A percentile compares a stretch with the other conserved stretches of the same genome.
Conservation (phyloP, 345 rosid genomes). For the Eucalyptus marginata region DNA sequence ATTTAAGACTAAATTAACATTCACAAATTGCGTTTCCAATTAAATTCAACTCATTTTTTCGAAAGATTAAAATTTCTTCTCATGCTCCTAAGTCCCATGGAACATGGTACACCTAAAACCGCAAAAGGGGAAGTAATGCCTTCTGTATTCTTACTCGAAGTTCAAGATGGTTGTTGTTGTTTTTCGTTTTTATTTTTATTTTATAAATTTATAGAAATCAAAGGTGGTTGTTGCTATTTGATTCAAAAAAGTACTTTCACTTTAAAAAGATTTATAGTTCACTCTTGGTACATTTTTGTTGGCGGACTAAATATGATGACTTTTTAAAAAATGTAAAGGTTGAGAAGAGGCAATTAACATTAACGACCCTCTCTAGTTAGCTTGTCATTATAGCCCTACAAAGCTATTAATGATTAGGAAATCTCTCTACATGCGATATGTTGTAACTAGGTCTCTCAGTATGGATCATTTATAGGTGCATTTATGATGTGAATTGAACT, state of each 20-base stretch:
- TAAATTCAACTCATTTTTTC: neutral
- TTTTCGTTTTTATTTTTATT: too few species aligned
- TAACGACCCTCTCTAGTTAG: neutral
- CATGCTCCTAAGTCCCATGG: neutral
- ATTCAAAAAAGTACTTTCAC: neutral
- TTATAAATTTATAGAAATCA: neutral
- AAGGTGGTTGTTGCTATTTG: neutral
- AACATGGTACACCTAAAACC: neutral
- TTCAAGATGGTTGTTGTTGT: neutral
- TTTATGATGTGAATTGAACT: rapidly evolving
- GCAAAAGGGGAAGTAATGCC: neutral
- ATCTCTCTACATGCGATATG: neutral
- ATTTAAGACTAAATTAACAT: too few species aligned
- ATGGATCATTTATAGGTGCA: neutral
- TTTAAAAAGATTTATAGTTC: neutral
- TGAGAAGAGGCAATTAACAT: neutral
- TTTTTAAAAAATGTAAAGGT: neutral
- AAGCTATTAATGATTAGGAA: too few species aligned
- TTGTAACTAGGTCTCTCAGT: neutral
- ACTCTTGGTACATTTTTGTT: neutral
- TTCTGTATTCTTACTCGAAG: neutral
- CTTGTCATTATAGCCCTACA: neutral
- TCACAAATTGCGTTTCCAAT: neutral
- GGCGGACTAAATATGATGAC: neutral
- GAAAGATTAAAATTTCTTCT: neutral